Evolutionary conservation across 768 basidiomycete genomes (phyloP).

Genomic region (Pleurotus sapidus): DNA sequence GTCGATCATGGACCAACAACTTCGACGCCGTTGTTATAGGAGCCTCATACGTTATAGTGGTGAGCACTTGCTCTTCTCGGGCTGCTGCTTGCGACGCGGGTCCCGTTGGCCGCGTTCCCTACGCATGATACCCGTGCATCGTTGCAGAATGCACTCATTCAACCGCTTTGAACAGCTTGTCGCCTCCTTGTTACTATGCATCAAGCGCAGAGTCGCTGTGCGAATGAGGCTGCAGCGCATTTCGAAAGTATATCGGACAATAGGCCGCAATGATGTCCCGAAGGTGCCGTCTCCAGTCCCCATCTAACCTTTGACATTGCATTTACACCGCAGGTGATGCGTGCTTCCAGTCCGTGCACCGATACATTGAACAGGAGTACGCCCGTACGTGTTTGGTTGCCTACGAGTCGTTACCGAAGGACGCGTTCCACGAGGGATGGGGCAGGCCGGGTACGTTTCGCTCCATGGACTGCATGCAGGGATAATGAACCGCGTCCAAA

Average conservation of each 20-base stretch:
- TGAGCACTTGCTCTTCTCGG: conserved; percentile 27
- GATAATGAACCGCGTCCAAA: not conserved
- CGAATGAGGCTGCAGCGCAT: conserved; percentile 63
- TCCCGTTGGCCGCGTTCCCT: not conserved
- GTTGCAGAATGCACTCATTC: not conserved
- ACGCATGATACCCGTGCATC: not conserved
- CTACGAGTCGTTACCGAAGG: conserved; percentile 68
- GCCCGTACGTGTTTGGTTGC: conserved; percentile 70
- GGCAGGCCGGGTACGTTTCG: conserved; percentile 56
- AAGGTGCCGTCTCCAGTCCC: conserved; percentile 35
- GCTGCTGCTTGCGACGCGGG: not conserved
- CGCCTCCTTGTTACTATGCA: conserved; percentile 57
- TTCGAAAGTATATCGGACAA: conserved; percentile 54
- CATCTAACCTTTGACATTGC: not conserved
- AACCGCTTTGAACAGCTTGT: conserved; percentile 39
- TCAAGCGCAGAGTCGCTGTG: conserved; percentile 68
- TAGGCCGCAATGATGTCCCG: conserved; percentile 57
- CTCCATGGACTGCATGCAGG: not conserved
- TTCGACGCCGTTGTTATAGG: conserved; percentile 68
- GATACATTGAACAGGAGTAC: conserved; percentile 72
- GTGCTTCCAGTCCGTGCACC: conserved; percentile 51
- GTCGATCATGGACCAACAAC: conserved; percentile 54
- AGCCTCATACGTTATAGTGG: conserved; percentile 68
- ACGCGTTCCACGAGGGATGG: conserved; percentile 70
- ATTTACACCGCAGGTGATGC: not conserved